A percentile compares a stretch with the other conserved stretches of the same genome.
Conservation (phyloP, 495 filamentous ascomycete genomes). For the Gamarada debralockiae region DNA sequence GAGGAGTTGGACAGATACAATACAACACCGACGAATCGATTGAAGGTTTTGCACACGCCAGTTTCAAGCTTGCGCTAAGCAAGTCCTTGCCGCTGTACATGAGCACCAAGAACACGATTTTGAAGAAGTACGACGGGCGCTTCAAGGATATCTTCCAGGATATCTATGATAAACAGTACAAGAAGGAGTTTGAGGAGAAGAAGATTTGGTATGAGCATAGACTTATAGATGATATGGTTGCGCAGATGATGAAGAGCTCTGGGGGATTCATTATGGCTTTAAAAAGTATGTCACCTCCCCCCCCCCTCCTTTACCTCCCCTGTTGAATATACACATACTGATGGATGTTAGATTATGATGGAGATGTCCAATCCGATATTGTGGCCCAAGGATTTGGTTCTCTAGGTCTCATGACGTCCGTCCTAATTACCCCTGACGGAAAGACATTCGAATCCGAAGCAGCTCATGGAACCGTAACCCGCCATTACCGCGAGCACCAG, state of each 20-base stretch:
- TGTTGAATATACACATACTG: neutral
- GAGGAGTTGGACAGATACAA: conserved; percentile 87
- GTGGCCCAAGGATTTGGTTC: conserved; percentile 98
- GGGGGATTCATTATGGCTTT: conserved; percentile 96
- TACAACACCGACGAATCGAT: conserved; percentile 99
- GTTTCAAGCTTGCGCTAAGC: conserved; percentile 88
- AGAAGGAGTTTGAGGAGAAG: conserved; percentile 82
- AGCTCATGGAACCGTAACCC: conserved; percentile 95
- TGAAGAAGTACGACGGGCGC: conserved; percentile 96
- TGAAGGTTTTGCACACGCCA: conserved; percentile 87
- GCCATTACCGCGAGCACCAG: conserved; percentile 98
- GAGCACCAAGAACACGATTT: conserved; percentile 99
- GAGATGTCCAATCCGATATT: conserved; percentile 97
- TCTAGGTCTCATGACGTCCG: conserved; percentile 96
- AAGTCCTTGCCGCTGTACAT: conserved; percentile 91
- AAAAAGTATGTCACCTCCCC: conserved; percentile 65
- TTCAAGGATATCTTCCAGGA: conserved; percentile 99
- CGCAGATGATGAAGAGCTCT: conserved; percentile 98
- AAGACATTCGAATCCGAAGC: conserved; percentile 97
- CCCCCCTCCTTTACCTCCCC: conserved; percentile 1
- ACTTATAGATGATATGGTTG: conserved; percentile 99
- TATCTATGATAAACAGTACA: conserved; percentile 84
- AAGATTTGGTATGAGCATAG: conserved; percentile 99
- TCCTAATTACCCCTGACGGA: conserved; percentile 91
- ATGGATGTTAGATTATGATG: conserved; percentile 78